These are phyloP conservation scores for Talaromyces sp. DNA, from an alignment of 2,329 filamentous ascomycete genomes.

Conservation along the genomic window DNA sequence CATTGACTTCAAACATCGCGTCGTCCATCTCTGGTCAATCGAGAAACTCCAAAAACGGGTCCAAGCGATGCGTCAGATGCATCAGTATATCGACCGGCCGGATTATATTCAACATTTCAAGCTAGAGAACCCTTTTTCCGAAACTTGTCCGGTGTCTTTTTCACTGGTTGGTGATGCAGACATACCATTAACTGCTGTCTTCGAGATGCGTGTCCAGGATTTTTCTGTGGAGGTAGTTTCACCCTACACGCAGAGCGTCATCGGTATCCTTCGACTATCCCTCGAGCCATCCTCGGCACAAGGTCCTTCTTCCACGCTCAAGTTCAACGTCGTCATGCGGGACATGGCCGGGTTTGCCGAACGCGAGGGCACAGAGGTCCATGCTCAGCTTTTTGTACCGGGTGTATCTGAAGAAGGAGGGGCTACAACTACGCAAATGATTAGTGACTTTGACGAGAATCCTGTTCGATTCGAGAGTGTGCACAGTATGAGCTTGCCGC, in stretches of 20 bases:
- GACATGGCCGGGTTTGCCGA: conserved; percentile 93
- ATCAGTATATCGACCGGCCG: conserved; percentile 92
- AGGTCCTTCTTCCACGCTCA: conserved; percentile 85
- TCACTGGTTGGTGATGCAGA: conserved; percentile 90
- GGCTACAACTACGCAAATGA: conserved; percentile 92
- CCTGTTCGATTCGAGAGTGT: conserved; percentile 94
- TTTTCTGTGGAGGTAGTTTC: conserved; percentile 88
- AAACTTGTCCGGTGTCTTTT: conserved; percentile 86
- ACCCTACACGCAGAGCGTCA: conserved; percentile 83
- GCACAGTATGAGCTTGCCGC: conserved; percentile 92
- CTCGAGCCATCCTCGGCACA: conserved; percentile 91
- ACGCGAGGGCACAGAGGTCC: conserved; percentile 89
- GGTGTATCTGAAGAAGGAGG: conserved; percentile 85
- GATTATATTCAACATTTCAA: conserved; percentile 93
- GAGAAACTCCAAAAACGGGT: conserved; percentile 87
- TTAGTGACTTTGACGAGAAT: conserved; percentile 88
- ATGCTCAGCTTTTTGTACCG: conserved; percentile 94
- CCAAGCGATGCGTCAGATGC: conserved; percentile 90
- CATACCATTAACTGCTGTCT: conserved; percentile 87
- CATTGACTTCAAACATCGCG: conserved; percentile 80
- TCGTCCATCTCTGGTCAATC: conserved; percentile 90
- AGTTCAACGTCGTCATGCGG: conserved; percentile 99
- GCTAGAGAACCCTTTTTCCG: conserved; percentile 87
- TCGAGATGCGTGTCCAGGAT: conserved; percentile 91
- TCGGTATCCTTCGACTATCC: conserved; percentile 86